phyloP scores from a whole-genome alignment of 805 yeast genomes.

The Teunomyces panamensis region DNA sequence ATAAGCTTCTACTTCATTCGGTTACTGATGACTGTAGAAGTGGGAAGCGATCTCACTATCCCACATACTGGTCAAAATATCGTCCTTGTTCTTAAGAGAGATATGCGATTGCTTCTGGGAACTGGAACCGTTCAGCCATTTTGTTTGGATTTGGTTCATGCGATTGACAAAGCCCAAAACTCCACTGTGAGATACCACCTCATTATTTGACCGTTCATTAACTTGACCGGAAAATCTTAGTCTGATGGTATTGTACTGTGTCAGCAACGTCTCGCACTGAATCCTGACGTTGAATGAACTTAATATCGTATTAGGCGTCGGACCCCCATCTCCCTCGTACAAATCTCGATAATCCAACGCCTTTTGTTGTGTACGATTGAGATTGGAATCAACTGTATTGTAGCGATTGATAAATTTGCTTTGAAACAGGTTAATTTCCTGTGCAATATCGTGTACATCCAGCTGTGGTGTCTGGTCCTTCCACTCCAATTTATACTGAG shows the following conservation, averaged over 20 bases:
- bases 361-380: conserved; percentile 34
- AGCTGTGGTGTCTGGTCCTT: not conserved
- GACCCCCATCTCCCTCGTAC: conserved; percentile 9
- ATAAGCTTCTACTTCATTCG: not conserved
- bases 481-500: conserved; percentile 5
- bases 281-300: conserved; percentile 23
- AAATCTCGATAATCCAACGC: conserved; percentile 33
- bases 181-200: conserved; percentile 19
- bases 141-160: not conserved
- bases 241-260: conserved; percentile 37
- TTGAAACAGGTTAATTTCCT: conserved; percentile 31
- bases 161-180: conserved; percentile 28
- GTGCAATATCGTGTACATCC: conserved; percentile 15
- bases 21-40: not conserved
- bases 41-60: conserved; percentile 5
- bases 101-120: not conserved
- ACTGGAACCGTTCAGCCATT: not conserved
- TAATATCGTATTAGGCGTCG: not conserved
- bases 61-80: conserved; percentile 9
- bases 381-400: conserved; percentile 8
- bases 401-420: conserved; percentile 26
- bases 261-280: conserved; percentile 34
- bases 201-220: conserved; percentile 4
- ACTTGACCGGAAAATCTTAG: conserved; percentile 26
- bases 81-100: conserved; percentile 2